Evolutionary conservation across 768 basidiomycete genomes (phyloP), one percentile per base, ranked within the genome.

Genomic region (Hydnum rufescens): DNA sequence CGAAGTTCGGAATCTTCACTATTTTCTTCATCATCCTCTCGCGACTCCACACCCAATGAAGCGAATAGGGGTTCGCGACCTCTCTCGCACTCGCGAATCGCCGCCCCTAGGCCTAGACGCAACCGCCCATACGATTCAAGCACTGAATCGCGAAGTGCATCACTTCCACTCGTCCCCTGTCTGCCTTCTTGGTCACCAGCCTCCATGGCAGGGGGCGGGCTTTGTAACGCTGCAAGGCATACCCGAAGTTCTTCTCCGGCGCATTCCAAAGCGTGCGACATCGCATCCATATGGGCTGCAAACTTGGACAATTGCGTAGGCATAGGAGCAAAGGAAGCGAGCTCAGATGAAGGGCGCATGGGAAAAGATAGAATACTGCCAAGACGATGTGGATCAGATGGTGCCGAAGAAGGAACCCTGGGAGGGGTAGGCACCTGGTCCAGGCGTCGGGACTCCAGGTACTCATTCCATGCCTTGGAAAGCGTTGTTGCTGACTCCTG

Each of bases 81-180:
- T 4, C 85, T 74, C 63, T 88, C 85, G 60, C 83, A 88, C 59
- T 88, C 86, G 4, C 84, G 67, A 29, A 88, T 65, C 1, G 83
- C 85, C 23, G 80, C 64, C 4, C 85, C 86, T 4, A 89, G 71
- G 59, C 87, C 82, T 3, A 76, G 72, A 6, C 85, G 72, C 16
- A 88, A 68, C 0, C 78, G 68, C 53, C 87, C 86, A 61, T 85
- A 88, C 4, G 81, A 77, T 49, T 72, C 73, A 29, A 88, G 57
- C 1, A 80, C 76, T 1, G n/a, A 25, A 29, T 43, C 26, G 31
- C 51, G 32, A 30, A 52, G n/a, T 8, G 22, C 13, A 4, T 55
- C 54, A 19, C 25, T 36, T 19, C 8, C 29, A 23, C 28, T 32
- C 49, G 36, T 34, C 13, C 30, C 44, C 5, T 18, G 36, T n/a